Base-by-base conservation (phyloP, 306 rosid genomes). In the Pachyrhizus erosus region DNA sequence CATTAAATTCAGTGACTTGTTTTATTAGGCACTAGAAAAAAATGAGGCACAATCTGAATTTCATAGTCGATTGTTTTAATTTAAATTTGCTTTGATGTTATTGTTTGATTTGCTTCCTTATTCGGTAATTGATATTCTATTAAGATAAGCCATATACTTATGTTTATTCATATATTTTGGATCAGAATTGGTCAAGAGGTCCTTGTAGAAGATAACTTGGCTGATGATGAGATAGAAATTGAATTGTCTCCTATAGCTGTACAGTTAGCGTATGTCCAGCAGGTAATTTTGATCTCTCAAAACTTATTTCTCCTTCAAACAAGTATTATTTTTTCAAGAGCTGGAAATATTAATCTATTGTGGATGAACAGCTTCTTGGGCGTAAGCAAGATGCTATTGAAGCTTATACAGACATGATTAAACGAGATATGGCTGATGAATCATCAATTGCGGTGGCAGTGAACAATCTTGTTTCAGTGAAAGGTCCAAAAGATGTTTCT, bases 171-270 rank as follows among this genome's bases (percentile, higher is more conserved):
- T 86, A 26, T 74, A 23, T 61, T 24, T 72, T 85, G 80, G 46
- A 68, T 86, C 84, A 96, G 99, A 86, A 91, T 91, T 84, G 99
- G 99, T 79, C 94, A 90, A 80, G 99, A 93, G 90, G 73, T 88
- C 23, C 85, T 92, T 52, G 61, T 91, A 92, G 98, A 92, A 40
- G 99, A 96, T 48, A 90, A 86, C 71, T 77, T 83, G 21, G 88
- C 93, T 42, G 99, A 96, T 73, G 98, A 96, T 3, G 97, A 91
- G 26, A 88, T 93, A 75, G 98, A 92, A 84, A 87, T 82, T 75
- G 99, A 96, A 78, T 84, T 96, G 93, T 87, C 99, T 52, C 98
- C 99, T 45, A 88, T 96, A 77, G 93, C 98, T 81, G 97, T 93
- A 76, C 99, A 93, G 74, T 84, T 96, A 86, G 98, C 96, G 77